Percentiles rank a stretch among this genome's conserved stretches.
These are phyloP conservation scores for Globisporangium okanoganense DNA, from an alignment of 352 stramenopile species.

Conservation along the genomic window DNA sequence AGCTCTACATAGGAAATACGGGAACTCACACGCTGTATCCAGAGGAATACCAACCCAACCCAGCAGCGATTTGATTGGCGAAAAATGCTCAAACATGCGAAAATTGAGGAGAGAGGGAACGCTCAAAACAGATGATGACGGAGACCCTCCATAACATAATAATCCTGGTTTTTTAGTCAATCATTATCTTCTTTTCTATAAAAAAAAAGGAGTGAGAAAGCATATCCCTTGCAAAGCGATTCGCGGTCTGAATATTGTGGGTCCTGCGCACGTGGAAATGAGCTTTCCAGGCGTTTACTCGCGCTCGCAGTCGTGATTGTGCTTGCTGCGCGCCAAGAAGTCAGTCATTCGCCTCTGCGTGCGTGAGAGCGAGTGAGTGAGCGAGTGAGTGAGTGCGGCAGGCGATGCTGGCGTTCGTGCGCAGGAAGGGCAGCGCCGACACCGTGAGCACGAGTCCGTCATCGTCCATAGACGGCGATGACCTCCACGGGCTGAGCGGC, in stretches of 20 bases:
- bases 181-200: not conserved
- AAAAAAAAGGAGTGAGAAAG: not conserved
- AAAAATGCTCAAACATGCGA: not conserved
- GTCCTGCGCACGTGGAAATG: conserved; percentile 3
- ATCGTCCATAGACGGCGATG: conserved; percentile 15
- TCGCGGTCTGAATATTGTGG: not conserved
- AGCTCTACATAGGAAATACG: too few relatives aligned
- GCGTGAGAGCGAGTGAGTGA: not conserved
- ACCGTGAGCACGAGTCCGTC: conserved; percentile 18
- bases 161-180: not conserved
- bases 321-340: conserved; percentile 3
- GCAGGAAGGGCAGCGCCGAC: conserved; percentile 18
- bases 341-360: not conserved
- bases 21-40: too few relatives aligned
- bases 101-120: conserved; percentile 11
- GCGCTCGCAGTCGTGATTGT: conserved; percentile 10
- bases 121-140: conserved; percentile 10
- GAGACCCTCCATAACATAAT: not conserved
- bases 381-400: not conserved
- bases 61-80: not conserved
- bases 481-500: conserved; percentile 8
- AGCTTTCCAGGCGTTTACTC: conserved; percentile 7
- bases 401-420: conserved; percentile 16
- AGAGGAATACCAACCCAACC: too few relatives aligned
- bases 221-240: not conserved